A percentile compares a stretch with the other conserved stretches of the same genome.
Evolutionary conservation across 2,329 filamentous ascomycete species (phyloP).

Genomic region (Sclerotinia spermophila): DNA sequence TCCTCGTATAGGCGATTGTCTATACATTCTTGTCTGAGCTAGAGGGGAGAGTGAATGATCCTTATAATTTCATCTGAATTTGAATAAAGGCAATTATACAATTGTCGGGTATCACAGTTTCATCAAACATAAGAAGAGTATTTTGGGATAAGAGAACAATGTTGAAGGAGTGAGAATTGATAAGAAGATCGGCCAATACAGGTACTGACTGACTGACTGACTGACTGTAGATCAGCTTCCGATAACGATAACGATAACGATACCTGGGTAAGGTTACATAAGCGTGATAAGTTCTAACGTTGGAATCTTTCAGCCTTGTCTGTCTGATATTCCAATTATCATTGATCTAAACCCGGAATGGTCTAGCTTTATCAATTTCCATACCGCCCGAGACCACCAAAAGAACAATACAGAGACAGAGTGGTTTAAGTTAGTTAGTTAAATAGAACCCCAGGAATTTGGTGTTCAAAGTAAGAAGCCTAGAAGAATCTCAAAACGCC

Average conservation of each 20-base stretch:
- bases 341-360: background rate
- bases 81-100: background rate
- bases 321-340: background rate
- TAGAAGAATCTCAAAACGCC: conserved; percentile 6
- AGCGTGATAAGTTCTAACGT: background rate
- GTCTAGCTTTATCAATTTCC: background rate
- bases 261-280: too few relatives aligned
- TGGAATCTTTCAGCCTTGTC: background rate
- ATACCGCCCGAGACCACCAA: too few relatives aligned
- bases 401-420: too few relatives aligned
- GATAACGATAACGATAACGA: background rate
- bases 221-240: background rate
- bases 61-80: background rate
- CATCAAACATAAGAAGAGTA: background rate
- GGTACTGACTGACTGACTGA: too few relatives aligned
- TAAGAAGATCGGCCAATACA: background rate
- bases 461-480: background rate
- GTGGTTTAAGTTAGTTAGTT: too few relatives aligned
- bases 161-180: background rate
- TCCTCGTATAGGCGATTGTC: background rate
- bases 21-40: background rate
- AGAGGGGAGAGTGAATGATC: background rate
- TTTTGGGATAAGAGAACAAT: background rate
- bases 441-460: background rate
- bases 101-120: background rate